Percentiles rank a stretch among this genome's conserved stretches.
phyloP scores from a whole-genome alignment of 352 stramenopile genomes.

The Labyrinthula sp. region DNA sequence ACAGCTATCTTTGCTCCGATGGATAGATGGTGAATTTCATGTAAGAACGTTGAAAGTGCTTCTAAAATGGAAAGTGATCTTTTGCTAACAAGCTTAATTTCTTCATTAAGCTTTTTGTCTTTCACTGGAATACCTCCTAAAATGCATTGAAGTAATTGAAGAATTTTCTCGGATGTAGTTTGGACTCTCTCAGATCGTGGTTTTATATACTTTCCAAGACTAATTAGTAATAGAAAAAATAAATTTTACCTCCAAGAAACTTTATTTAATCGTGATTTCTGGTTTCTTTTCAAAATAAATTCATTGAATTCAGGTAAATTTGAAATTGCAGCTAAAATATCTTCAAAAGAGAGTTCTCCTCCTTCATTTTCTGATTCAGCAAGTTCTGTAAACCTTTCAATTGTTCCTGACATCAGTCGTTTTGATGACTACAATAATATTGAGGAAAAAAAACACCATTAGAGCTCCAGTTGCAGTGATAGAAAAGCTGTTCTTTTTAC shows the following conservation, averaged over 20 bases:
- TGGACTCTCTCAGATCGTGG: conserved; percentile 5
- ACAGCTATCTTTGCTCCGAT: too few relatives aligned
- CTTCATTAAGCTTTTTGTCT: conserved; percentile 3
- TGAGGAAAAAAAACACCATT: not conserved
- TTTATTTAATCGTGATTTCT: conserved; percentile 25
- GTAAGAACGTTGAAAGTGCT: too few relatives aligned
- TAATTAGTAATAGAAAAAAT: too few relatives aligned
- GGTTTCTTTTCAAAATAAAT: conserved; percentile 4
- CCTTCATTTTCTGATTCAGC: not conserved
- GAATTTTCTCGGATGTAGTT: conserved; percentile 7
- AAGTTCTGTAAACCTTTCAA: not conserved
- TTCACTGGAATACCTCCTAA: not conserved
- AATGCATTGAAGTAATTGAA: conserved; percentile 13
- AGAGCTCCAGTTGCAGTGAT: too few relatives aligned
- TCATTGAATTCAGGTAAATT: conserved; percentile 3
- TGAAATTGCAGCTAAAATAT: not conserved
- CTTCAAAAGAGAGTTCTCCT: not conserved
- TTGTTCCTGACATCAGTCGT: not conserved
- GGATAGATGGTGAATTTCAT: too few relatives aligned
- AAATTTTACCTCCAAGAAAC: conserved; percentile 3
- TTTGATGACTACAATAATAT: not conserved
- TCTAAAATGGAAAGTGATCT: too few relatives aligned
- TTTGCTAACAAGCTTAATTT: conserved; percentile 14
- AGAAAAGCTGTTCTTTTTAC: too few relatives aligned
- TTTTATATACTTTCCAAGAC: conserved; percentile 4